Base-by-base conservation (phyloP, 805 yeast species). In the Blastobotrys parvus region DNA sequence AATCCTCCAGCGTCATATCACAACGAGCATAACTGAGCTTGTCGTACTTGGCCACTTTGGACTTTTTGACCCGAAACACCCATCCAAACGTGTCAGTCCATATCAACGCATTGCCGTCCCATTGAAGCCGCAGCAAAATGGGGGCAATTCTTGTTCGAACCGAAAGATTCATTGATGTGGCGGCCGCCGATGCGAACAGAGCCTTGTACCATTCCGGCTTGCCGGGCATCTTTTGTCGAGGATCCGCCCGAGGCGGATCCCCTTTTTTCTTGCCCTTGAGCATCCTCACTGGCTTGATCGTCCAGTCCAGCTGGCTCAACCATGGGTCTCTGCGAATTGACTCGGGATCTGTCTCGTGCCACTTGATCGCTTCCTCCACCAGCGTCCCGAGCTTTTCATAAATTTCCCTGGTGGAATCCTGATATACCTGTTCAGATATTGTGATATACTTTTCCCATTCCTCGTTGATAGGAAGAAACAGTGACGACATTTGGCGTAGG, bases 131-230 rank as follows among this genome's bases (percentile, higher is more conserved):
- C 45, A 92, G 68, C 27, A 92, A 62, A 3, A 89, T 55, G 0
- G 97, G 90, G 0, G 95, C 75, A 3, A 78, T 65, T 50, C 97
- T 68, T 0, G 95, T 71, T 42, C 86, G 72, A 1, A 84, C 75
- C 0, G 92, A 77, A 11, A 92, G 62, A 30, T 69, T 75, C 54
- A 86, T 70, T 17, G 65, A 70, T 2, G 64, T 60, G 4, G 52
- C 47, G 10, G 68, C 62, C n/a, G n/a, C n/a, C 7, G 62, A 52
- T 0, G 69, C 63, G 49, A 68, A 66, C 38, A 78, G 52, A 11
- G 77, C 78, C 46, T 82, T 75, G 60, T 85, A 94, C 99, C 99
- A 92, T 51, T 82, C 82, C 0, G 99, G 99, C 54, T 72, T 86
- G 0, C 96, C 97, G 0, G 95, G 94, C 38, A 86, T 57, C 53